Base-by-base conservation (phyloP, 345 rosid genomes). In the Boechera retrofracta region DNA sequence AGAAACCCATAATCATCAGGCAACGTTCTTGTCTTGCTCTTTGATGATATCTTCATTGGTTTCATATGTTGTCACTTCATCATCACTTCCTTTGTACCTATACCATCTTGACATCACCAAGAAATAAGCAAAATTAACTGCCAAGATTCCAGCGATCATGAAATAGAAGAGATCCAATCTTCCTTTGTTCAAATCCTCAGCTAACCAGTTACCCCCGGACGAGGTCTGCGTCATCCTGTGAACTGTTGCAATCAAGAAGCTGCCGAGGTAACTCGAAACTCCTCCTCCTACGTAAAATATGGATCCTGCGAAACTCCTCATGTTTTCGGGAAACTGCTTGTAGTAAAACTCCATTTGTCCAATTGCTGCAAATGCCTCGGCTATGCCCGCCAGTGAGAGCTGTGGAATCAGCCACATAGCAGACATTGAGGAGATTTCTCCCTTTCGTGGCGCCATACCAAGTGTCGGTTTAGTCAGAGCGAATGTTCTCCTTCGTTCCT, bases 251-350 rank as follows among this genome's bases (percentile, higher is more conserved):
- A 80, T 80, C 71, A 80, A 76, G 63, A 78, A 81, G 69, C 82
- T 73, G 48, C 79, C 83, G 2, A 83, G 72, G 60, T 75, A 83
- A 55, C 77, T 79, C 5, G 86, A 83, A 21, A 64, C 68, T 68
- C 84, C 86, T 38, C 3, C 8, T 5, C 84, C 84, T 2, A 69
- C 73, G 10, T 72, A 75, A 61, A 42, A 81, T 67, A 76, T 75
- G 0, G 82, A 73, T 28, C 81, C 84, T 0, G 85, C 86, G n/a
- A 84, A 67, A 76, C 84, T 85, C 72, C 80, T 85, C 88, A 85
- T 85, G 72, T 85, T 85, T 69, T 85, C 88, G 1, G 88, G 88
- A 41, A 85, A 85, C 71, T 85, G 86, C 73, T 83, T 85, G 82
- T 85, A 85, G 76, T 81, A 85, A 62, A 85, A 85, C 61, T 81